Percentiles rank a stretch among this genome's conserved stretches.
phyloP scores from a whole-genome alignment of 1,139 yeast species.

The Zhuliangozyma blackwelliae region DNA sequence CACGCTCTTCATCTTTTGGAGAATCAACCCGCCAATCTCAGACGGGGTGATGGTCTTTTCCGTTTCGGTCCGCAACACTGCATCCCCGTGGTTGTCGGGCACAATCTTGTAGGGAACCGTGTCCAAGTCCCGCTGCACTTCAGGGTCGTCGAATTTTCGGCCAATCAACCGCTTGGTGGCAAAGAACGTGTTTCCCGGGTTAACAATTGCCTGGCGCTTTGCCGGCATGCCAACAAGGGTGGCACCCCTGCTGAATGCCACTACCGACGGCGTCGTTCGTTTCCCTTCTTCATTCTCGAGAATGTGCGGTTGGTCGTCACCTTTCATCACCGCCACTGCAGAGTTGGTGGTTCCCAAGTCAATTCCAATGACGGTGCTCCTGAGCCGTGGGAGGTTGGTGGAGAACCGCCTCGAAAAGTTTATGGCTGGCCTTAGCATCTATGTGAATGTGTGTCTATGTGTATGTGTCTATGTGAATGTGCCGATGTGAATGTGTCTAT shows the following conservation, averaged over 20 bases:
- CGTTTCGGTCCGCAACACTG: constrained; percentile 47
- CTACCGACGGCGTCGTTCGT: constrained; percentile 71
- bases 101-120: constrained; percentile 55
- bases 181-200: constrained; percentile 65
- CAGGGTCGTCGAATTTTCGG: constrained; percentile 56
- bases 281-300: constrained; percentile 67
- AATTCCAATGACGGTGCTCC: constrained; percentile 58
- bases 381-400: background rate
- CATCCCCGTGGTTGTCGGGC: constrained; percentile 56
- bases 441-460: too few species aligned
- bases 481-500: too few species aligned
- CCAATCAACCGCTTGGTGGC: constrained; percentile 77
- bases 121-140: constrained; percentile 57
- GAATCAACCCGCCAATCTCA: constrained; percentile 50
- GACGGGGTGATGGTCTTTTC: constrained; percentile 47
- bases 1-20: constrained; percentile 51
- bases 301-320: constrained; percentile 42
- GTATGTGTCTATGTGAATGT: too few species aligned
- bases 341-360: constrained; percentile 82
- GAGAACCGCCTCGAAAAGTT: background rate
- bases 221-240: constrained; percentile 61
- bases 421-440: background rate
- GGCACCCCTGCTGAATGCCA: constrained; percentile 41
- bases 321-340: constrained; percentile 66
- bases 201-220: constrained; percentile 60